Conservation (phyloP, 139 green algal genomes). For the Pleodorina starrii region DNA sequence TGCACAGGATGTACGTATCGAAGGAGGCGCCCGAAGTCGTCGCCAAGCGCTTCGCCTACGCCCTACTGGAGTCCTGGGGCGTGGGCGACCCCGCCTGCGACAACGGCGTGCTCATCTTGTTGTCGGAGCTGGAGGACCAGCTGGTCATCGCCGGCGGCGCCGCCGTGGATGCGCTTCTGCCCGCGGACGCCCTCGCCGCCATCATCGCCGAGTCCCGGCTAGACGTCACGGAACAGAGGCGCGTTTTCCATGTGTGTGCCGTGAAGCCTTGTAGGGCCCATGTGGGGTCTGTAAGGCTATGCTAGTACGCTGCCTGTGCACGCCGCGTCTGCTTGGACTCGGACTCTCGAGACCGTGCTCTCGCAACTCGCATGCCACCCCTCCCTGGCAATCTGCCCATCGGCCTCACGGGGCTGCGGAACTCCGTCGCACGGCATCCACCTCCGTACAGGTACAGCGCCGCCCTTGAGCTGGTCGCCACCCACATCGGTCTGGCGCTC, state of each 20-base stretch:
- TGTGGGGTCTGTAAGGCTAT: too few relatives aligned
- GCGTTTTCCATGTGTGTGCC: too few relatives aligned
- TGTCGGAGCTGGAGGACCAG: constrained; percentile 66
- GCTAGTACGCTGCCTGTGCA: too few relatives aligned
- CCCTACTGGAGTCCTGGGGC: constrained; percentile 74
- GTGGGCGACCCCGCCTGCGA: constrained; percentile 74
- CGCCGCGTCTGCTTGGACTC: too few relatives aligned
- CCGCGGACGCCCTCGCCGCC: background rate
- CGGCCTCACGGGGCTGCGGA: too few relatives aligned
- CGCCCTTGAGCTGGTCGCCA: constrained; percentile 65
- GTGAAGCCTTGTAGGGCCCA: too few relatives aligned
- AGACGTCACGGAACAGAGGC: background rate
- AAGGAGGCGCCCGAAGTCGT: constrained; percentile 26
- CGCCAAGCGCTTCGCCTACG: constrained; percentile 28
- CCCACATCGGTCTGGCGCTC: constrained; percentile 70
- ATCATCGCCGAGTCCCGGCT: background rate
- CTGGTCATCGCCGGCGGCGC: constrained; percentile 29
- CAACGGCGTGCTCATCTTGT: constrained; percentile 77
- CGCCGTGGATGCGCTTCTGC: background rate
- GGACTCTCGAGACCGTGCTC: too few relatives aligned
- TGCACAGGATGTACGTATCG: constrained; percentile 60
- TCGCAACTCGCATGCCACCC: too few relatives aligned
- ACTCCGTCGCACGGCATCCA: too few relatives aligned
- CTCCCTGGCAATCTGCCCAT: too few relatives aligned
- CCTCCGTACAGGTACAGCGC: constrained; percentile 55